Base-by-base conservation (phyloP, 2,329 filamentous ascomycete genomes). In the Saccharata proteae region DNA sequence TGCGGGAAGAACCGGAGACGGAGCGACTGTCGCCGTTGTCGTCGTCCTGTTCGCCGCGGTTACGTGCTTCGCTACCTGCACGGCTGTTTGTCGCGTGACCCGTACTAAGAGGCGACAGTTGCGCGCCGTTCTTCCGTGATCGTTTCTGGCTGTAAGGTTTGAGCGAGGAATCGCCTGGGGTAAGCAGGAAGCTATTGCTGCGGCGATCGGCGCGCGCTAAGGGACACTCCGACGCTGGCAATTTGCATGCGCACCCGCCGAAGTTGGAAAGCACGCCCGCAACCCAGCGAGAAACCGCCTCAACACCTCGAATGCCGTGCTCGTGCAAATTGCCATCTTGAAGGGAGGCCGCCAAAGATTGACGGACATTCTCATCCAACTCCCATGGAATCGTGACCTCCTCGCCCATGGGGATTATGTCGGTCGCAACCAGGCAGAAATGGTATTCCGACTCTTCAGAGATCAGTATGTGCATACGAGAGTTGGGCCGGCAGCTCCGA, bases 341-440 rank as follows among this genome's bases (percentile, higher is more conserved):
- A 2, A 80, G 59, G 2, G 74, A 75, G 8, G 79, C 62, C 4
- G 74, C 53, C 25, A 74, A 65, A 4, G 74, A 57, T 52, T 73
- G 72, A 18, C 70, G 64, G 4, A 57, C 47, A 29, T 52, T 47
- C 2, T 46, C 46, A 30, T 55, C 39, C 59, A 69, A 49, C 64
- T 78, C 44, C 66, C 66, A 70, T 62, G 71, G 42, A 68, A 69
- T 41, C 55, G 71, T 57, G 67, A 88, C 48, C 74, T 82, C 82
- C 65, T 83, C 32, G 61, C 71, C 43, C 67, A 70, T 16, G 65
- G 82, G 45, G 71, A 96, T 85, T 21, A 77, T 68, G 32, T 80
- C 71, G 43, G 82, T 82, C 44, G 84, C 85, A 37, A 93, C 74
- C 40, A 94, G 77, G 71, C 88, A 94, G 54, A 96, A 93, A 49